A percentile compares a stretch with the other conserved stretches of the same genome.
phyloP scores from a whole-genome alignment of 768 basidiomycete species.

The Leccinum disarticulatum region DNA sequence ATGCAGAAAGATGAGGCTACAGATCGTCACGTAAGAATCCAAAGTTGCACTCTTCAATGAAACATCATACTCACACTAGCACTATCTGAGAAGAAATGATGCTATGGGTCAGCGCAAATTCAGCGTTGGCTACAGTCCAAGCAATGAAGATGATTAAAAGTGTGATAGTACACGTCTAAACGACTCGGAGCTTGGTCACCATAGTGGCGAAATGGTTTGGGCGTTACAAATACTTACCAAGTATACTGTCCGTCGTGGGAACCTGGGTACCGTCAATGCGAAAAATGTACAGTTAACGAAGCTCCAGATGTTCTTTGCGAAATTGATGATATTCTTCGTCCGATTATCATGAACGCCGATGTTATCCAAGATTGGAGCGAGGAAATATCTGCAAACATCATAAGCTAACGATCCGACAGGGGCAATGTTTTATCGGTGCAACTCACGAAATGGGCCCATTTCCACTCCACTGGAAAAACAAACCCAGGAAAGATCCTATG shows the following conservation, averaged over 20 bases:
- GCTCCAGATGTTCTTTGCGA: slow-evolving; percentile 14
- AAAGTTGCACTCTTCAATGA: not conserved
- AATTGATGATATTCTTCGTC: slow-evolving; percentile 17
- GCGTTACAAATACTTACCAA: slow-evolving; percentile 10
- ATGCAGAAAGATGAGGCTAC: slow-evolving; percentile 22
- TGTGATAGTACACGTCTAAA: slow-evolving; percentile 16
- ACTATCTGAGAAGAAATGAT: slow-evolving; percentile 5
- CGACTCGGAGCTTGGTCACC: not conserved
- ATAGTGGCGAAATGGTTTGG: not conserved
- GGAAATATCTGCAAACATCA: slow-evolving; percentile 4
- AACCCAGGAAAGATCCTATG: slow-evolving; percentile 12
- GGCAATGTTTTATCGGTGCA: rapidly evolving
- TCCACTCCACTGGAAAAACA: slow-evolving; percentile 21
- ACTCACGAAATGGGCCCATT: slow-evolving; percentile 10
- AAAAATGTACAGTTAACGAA: slow-evolving; percentile 3
- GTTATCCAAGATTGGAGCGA: slow-evolving; percentile 15
- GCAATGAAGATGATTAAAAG: slow-evolving; percentile 13
- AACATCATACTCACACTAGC: slow-evolving; percentile 6
- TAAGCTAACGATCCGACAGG: not conserved
- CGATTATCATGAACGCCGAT: slow-evolving; percentile 23
- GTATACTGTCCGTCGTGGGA: slow-evolving; percentile 17
- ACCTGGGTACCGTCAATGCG: slow-evolving; percentile 11
- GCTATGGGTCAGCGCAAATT: slow-evolving; percentile 17
- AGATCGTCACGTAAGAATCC: not conserved
- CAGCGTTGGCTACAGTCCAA: slow-evolving; percentile 21